Evolutionary conservation across 1,284 basidiomycete genomes (phyloP).

Genomic region (Salmacisia buchloeana): DNA sequence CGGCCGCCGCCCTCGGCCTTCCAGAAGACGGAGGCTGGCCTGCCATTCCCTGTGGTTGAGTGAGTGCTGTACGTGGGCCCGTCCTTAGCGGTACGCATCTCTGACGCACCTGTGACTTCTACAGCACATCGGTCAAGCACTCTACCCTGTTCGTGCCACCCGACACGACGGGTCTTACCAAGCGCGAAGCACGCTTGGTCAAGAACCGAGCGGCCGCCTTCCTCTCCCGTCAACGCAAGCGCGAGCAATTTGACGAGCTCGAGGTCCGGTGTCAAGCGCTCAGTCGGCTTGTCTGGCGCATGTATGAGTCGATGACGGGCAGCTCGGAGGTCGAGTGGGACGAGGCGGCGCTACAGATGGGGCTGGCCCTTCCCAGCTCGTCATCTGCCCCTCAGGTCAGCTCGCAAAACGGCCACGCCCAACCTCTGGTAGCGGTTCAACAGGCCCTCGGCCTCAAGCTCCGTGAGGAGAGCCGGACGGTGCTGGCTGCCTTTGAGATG

Average conservation of each 20-base stretch:
- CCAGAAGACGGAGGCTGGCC: slow-evolving; percentile 44
- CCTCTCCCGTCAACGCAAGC: slow-evolving; percentile 78
- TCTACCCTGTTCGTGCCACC: slow-evolving; percentile 65
- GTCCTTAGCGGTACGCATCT: neutral
- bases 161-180: slow-evolving; percentile 77
- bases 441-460: neutral
- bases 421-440: neutral
- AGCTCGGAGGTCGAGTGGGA: neutral
- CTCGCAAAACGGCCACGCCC: no score
- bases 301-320: slow-evolving; percentile 19
- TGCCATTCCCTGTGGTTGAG: slow-evolving; percentile 49
- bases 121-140: slow-evolving; percentile 43
- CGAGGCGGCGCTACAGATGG: neutral
- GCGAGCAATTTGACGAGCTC: slow-evolving; percentile 84
- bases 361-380: neutral
- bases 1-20: slow-evolving; percentile 42
- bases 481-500: neutral
- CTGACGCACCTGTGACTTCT: neutral
- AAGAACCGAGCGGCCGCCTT: slow-evolving; percentile 88
- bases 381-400: no score
- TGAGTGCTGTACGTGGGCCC: neutral
- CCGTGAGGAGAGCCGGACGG: neutral
- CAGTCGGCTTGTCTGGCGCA: slow-evolving; percentile 40
- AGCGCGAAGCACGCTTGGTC: slow-evolving; percentile 79
- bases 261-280: slow-evolving; percentile 63